Evolutionary conservation across 2,329 filamentous ascomycete genomes (phyloP), one percentile per base, ranked within the genome.

Genomic region (Cladophialophora carrionii): DNA sequence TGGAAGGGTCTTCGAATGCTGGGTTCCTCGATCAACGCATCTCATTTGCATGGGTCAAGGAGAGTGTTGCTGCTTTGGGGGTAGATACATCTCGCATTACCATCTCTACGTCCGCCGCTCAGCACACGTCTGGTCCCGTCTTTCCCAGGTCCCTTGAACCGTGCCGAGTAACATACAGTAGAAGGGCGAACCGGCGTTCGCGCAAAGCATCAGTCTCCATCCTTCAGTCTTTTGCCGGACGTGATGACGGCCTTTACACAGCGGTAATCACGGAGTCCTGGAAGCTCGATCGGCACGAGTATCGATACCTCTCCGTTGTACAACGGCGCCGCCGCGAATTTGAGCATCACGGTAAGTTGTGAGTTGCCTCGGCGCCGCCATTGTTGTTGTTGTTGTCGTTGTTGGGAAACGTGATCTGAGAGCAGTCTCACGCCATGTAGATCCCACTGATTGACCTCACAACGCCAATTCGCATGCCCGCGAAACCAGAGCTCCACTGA

Each of bases 21-120:
- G 52, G 26, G 8, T 55, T 55, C 17, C 52, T 24, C 32, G 52
- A 55, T 29, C n/a, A 34, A 31, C 29, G 52, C 10, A 20, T 55
- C 29, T 29, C 52, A 1, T 31, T 55, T 12, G 26, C 26, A 32
- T 55, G 52, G 52, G 52, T 55, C 26, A 24, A 34, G 32, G 52
- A 55, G 26, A 55, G 37, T 6, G 37, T 55, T 31, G 52, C 29
- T 4, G 52, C 52, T 12, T 55, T 55, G 5, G 52, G 52, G 2
- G 52, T 29, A 32, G 52, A 55, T 22, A 5, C 52, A 5, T 17
- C 26, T 6, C 26, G n/a, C 2, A 34, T 55, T n/a, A 55, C 52
- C 2, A 55, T 55, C 14, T 55, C 12, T 41, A 41, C 7, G 34
- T 41, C 17, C 34, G 34, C 34, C 34, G 34, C 7, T 41, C 34